These are phyloP conservation scores for Erysimum cheiri DNA, from an alignment of 441 rosid species.

Conservation along the genomic window DNA sequence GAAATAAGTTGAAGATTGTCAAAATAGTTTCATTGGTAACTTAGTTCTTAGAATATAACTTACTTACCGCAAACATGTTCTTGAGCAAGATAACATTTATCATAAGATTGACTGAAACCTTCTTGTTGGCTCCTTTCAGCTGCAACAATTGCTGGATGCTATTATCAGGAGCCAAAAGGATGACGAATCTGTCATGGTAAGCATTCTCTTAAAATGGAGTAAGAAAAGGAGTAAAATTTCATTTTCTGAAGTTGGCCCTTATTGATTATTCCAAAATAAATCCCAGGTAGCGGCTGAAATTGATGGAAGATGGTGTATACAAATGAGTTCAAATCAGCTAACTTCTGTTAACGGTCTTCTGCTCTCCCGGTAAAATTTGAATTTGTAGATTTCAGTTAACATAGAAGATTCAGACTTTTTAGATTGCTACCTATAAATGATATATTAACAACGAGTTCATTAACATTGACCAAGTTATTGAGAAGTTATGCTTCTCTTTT, in stretches of 20 bases:
- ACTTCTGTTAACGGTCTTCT: constrained; percentile 69
- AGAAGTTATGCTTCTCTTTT: constrained; percentile 11
- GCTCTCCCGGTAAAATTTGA: constrained; percentile 64
- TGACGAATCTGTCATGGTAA: constrained; percentile 66
- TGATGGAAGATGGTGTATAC: constrained; percentile 89
- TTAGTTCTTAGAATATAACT: not conserved
- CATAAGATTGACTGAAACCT: constrained; percentile 16
- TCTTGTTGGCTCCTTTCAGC: constrained; percentile 55
- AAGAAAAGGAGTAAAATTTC: constrained; percentile 20
- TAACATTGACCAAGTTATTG: constrained; percentile 9
- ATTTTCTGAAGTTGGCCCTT: constrained; percentile 29
- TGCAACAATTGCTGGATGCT: constrained; percentile 74
- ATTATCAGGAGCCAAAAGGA: constrained; percentile 63
- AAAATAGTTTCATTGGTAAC: not conserved
- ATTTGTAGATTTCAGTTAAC: constrained; percentile 18
- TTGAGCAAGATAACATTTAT: not conserved
- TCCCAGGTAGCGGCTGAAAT: constrained; percentile 66
- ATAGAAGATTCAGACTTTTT: not conserved
- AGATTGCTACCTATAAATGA: not conserved
- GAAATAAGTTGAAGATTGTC: not conserved
- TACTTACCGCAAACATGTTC: not conserved
- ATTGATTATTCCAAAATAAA: constrained; percentile 30
- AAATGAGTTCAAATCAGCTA: constrained; percentile 58
- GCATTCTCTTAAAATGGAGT: constrained; percentile 29
- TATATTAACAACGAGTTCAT: not conserved